Base-by-base conservation (phyloP, 345 rosid species). In the Abelmoschus esculentus region DNA sequence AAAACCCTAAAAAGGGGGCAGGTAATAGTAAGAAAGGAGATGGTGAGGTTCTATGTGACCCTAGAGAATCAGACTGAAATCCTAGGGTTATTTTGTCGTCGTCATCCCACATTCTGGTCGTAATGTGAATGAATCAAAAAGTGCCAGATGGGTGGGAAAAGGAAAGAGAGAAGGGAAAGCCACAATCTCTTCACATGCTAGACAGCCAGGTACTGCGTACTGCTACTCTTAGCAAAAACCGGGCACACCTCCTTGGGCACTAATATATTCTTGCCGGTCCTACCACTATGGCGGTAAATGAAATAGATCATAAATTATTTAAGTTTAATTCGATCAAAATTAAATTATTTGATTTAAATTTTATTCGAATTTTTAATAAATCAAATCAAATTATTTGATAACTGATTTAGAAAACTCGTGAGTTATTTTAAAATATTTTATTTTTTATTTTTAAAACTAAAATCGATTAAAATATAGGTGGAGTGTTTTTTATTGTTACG, bases 141-240 rank as follows among this genome's bases (percentile, higher is more conserved):
- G 55, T 76, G 85, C 83, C 85, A 83, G 90, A 77, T 82, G 86
- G 74, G 70, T 67, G 78, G 19, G 59, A 53, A 6, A 18, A 28
- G 67, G 19, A 19, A 7, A 64, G 61, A 62, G 50, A 61, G 6
- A 64, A 10, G 49, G 57, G 70, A 64, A 19, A 75, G 72, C 70
- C 81, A 73, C 78, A 73, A 69, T 70, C 55, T 2, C 76, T 76
- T 74, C 89, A 87, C 92, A 83, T 85, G 89, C 76, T 75, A 63
- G 84, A 80, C 89, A 85, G 88, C 87, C 71, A 78, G 86, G 84
- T 89, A 80, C 79, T 65, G 74, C 66, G 87, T 80, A 76, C 26
- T 22, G 26, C 26, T 22, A 22, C 76, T 73, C 80, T 79, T 79
- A 54, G 73, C 83, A 49, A 75, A 79, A 83, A 80, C 80, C 52